phyloP scores from a whole-genome alignment of 2,329 filamentous ascomycete species.

The Teratosphaeria zuluensis region DNA sequence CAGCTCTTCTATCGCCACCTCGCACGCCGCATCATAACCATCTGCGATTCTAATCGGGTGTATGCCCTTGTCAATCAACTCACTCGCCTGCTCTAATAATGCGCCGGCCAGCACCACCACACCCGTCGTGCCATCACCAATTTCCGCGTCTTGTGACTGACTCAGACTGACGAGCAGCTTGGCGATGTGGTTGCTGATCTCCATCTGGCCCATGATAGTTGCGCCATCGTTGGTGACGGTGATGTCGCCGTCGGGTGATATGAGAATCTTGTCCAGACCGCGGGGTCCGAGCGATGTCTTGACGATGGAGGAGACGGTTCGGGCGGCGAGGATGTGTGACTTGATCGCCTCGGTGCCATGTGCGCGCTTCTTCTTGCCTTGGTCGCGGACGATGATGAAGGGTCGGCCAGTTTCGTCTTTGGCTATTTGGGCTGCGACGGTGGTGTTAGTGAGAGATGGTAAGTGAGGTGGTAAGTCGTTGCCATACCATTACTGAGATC shows the following conservation, averaged over 20 bases:
- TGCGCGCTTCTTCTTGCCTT: slow-evolving; percentile 95
- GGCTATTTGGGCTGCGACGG: slow-evolving; percentile 56
- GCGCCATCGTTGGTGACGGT: slow-evolving; percentile 98
- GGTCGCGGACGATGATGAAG: slow-evolving; percentile 96
- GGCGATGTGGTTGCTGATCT: slow-evolving; percentile 96
- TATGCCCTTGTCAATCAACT: slow-evolving; percentile 98
- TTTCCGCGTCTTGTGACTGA: slow-evolving; percentile 97
- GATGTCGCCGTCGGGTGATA: slow-evolving; percentile 96
- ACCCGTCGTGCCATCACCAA: slow-evolving; percentile 94
- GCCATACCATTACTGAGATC: slow-evolving; percentile 70
- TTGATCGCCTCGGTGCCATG: slow-evolving; percentile 97
- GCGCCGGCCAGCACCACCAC: slow-evolving; percentile 94
- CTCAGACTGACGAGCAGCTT: slow-evolving; percentile 95
- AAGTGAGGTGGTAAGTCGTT: background rate
- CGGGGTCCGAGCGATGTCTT: slow-evolving; percentile 93
- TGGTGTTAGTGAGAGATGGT: slow-evolving; percentile 2
- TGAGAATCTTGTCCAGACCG: slow-evolving; percentile 97
- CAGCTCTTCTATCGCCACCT: slow-evolving; percentile 86
- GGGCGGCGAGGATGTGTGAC: slow-evolving; percentile 91
- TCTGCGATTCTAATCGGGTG: slow-evolving; percentile 98
- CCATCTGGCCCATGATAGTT: slow-evolving; percentile 93
- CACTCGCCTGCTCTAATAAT: slow-evolving; percentile 88
- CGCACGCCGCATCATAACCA: slow-evolving; percentile 94
- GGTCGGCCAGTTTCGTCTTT: slow-evolving; percentile 96
- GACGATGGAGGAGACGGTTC: slow-evolving; percentile 93